Conservation (phyloP, 1,284 basidiomycete species). For the Heimioporus retisporus region DNA sequence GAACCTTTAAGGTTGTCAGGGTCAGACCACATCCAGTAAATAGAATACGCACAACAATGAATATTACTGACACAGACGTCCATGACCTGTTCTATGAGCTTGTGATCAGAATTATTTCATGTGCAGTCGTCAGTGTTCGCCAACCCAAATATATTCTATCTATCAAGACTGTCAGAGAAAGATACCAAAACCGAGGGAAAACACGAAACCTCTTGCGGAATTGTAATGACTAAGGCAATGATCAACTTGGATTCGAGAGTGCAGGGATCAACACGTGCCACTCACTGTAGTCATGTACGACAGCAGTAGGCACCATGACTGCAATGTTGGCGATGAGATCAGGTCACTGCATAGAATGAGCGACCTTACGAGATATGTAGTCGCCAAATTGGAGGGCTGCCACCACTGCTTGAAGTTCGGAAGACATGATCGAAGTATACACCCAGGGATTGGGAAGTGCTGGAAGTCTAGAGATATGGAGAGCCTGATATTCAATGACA, state of each 20-base stretch:
- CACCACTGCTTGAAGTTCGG: constrained; percentile 15
- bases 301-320: constrained; percentile 22
- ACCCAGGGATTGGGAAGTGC: too few relatives aligned
- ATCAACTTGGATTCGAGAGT: neutral
- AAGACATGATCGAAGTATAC: constrained; percentile 24
- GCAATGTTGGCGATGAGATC: constrained; percentile 6
- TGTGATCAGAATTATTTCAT: constrained; percentile 8
- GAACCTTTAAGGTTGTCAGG: constrained; percentile 27
- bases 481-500: too few relatives aligned
- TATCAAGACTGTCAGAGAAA: constrained; percentile 12
- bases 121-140: constrained; percentile 5
- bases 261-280: neutral
- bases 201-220: constrained; percentile 25
- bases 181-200: neutral
- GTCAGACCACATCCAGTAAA: neutral
- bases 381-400: constrained; percentile 24
- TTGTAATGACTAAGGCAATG: constrained; percentile 22
- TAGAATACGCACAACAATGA: constrained; percentile 27
- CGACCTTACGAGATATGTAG: constrained; percentile 23
- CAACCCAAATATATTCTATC: constrained; percentile 32
- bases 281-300: constrained; percentile 35
- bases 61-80: constrained; percentile 26
- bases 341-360: neutral
- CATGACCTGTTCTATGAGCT: constrained; percentile 28
- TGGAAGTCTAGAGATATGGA: too few relatives aligned